These are phyloP conservation scores for Debaryomyces hansenii DNA, from an alignment of 805 yeast genomes.

Conservation along the genomic window DNA sequence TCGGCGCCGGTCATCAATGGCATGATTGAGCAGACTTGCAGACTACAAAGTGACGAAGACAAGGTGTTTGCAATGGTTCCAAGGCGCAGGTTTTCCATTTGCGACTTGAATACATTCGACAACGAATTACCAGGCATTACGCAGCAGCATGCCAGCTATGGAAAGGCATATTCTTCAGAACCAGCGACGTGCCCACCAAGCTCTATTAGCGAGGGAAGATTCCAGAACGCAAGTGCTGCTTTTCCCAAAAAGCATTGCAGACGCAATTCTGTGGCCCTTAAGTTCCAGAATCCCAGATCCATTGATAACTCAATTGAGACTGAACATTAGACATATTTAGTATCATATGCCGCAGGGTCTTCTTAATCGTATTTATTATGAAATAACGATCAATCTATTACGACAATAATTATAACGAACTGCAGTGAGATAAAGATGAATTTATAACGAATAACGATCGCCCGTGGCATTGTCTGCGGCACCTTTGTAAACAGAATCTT, in stretches of 20 bases:
- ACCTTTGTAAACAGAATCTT: too few relatives aligned
- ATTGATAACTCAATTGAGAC: background rate
- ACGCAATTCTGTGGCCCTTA: conserved; percentile 47
- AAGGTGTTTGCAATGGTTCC: background rate
- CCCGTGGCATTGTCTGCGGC: too few relatives aligned
- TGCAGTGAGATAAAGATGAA: too few relatives aligned
- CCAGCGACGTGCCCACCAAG: too few relatives aligned
- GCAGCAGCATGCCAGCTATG: background rate
- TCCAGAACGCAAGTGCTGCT: too few relatives aligned
- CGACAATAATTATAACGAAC: too few relatives aligned
- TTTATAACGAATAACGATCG: too few relatives aligned
- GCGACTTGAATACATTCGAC: conserved; percentile 13
- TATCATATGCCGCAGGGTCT: too few relatives aligned
- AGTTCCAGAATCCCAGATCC: conserved; percentile 38
- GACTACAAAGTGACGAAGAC: background rate
- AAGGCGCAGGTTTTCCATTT: conserved; percentile 10
- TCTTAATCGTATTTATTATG: too few relatives aligned
- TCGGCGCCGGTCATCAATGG: background rate
- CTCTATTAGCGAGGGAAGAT: too few relatives aligned
- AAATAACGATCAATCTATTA: too few relatives aligned
- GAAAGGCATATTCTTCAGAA: background rate
- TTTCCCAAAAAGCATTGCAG: conserved; percentile 35
- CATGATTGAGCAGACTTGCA: background rate
- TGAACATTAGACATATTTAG: background rate
- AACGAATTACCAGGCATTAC: conserved; percentile 3